Base-by-base conservation (phyloP, 768 basidiomycete genomes). In the Rhizopogon rudus region DNA sequence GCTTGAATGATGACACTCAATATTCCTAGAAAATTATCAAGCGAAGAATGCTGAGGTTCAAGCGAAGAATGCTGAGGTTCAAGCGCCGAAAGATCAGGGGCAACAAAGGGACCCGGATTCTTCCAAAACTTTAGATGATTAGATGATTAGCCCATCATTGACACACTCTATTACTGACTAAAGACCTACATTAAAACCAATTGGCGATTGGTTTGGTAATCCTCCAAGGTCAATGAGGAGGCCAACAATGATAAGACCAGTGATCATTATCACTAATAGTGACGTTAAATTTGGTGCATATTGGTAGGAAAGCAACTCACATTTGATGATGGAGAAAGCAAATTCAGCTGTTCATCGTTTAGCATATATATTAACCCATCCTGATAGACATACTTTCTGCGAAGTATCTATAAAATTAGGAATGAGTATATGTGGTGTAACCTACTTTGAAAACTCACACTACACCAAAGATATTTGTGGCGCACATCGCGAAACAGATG, bases 151-250 rank as follows among this genome's bases (percentile, higher is more conserved):
- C 20, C 16, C 22, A 8, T 13, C 22, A 25, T 25, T 25, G 22
- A 25, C 6, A 5, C 12, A 35, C 13, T 20, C 16, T 20, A 8
- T 8, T 10, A 3, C 7, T 16, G 37, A 33, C 9, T 5, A 16
- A 29, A 3, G n/a, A 54, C 44, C 68, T 56, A 84, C 83, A 55
- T 77, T 79, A 73, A 89, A 89, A 1, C 89, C 88, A 54, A 84
- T 77, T 14, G 84, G 80, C 20, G 83, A 77, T 60, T 57, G 58
- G 22, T 59, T 28, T 9, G 58, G 58, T 49, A 39, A 35, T 54
- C 89, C 91, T 40, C 92, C 91, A 22, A 89, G 80, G 61, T 89
- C 86, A 57, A 93, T 77, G 57, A 39, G 20, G 20, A 20, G 20
- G 20, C 20, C 20, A 20, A 20, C 20, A 20, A 20, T 20, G 20